Evolutionary conservation across 345 rosid species (phyloP), one percentile per base, ranked within the genome.

Genomic region (Streptanthus diversifolius): DNA sequence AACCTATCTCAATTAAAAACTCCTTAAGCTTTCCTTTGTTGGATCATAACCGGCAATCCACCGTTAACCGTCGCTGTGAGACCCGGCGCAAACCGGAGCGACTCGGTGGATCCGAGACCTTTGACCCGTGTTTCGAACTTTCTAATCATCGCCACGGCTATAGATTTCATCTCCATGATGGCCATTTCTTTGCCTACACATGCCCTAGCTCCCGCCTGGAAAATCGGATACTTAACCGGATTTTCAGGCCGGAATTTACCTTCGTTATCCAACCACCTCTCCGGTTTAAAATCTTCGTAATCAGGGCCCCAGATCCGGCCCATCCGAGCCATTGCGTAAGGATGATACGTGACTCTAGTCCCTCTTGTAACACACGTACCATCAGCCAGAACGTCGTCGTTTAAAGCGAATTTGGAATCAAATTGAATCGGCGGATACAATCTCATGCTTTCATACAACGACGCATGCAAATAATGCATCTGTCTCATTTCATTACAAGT

Each of bases 151-250:
- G 88, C 77, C 44, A 85, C 75, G 0, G 86, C 86, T 29, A 88
- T 87, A 12, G 76, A 69, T 63, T 88, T 90, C 47, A 90, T 72
- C 85, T 86, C 90, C 70, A 86, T 27, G 14, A 90, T 66, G 1
- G 90, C 95, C 85, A 91, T 85, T 61, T 91, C 97, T 71, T 91
- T 88, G 14, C 97, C 97, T 52, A 91, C 62, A 27, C 97, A 91
- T 18, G 79, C 86, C 82, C 97, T 81, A 39, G 71, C 63, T 3
- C 96, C 96, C 1, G 87, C 92, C 36, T 90, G 96, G 15, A 87
- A 90, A 66, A 90, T 82, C 5, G 97, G 97, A 55, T 86, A 91
- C 72, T 83, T 85, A 22, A 75, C 80, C 8, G 89, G 88, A 64
- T 80, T 87, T 59, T 82, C 86, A 0, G 86, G 78, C 2, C 8